Conservation (phyloP, 106 monocot genomes). For the Cymbidium sinense region DNA sequence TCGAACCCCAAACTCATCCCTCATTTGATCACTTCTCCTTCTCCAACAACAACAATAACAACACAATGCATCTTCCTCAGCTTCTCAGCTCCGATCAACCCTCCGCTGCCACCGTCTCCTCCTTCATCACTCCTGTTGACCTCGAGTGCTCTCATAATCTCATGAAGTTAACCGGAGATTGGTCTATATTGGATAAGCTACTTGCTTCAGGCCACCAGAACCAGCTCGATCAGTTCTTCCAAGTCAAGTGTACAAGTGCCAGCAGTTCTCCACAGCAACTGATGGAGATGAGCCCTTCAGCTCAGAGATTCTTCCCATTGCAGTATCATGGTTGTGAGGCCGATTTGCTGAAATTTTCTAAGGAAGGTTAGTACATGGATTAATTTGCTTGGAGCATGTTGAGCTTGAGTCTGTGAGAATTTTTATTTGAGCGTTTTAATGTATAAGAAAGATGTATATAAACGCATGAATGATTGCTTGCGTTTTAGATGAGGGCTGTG, state of each 20-base stretch:
- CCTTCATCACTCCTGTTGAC: constrained; percentile 23
- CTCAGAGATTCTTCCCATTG: constrained; percentile 31
- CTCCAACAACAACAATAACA: background rate
- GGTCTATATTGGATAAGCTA: constrained; percentile 56
- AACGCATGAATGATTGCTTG: background rate
- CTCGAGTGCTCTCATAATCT: constrained; percentile 46
- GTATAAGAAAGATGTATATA: constrained; percentile 14
- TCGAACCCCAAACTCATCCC: background rate
- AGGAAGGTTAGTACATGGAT: constrained; percentile 14
- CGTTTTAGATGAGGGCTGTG: background rate
- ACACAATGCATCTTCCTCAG: constrained; percentile 73
- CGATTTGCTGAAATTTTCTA: constrained; percentile 43
- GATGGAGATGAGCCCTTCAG: constrained; percentile 32
- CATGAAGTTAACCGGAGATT: constrained; percentile 39
- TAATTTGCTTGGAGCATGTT: background rate
- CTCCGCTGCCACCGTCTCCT: background rate
- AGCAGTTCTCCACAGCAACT: constrained; percentile 12
- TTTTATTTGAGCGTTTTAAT: constrained; percentile 9
- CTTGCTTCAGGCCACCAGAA: constrained; percentile 34
- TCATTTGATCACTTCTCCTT: background rate
- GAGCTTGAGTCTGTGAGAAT: background rate
- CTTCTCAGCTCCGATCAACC: constrained; percentile 37
- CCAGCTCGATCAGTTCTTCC: constrained; percentile 28
- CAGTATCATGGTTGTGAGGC: constrained; percentile 51
- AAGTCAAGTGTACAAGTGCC: constrained; percentile 9